Percentiles rank a stretch among this genome's conserved stretches.
phyloP scores from a whole-genome alignment of 106 monocot species.

The Allium sativum region DNA sequence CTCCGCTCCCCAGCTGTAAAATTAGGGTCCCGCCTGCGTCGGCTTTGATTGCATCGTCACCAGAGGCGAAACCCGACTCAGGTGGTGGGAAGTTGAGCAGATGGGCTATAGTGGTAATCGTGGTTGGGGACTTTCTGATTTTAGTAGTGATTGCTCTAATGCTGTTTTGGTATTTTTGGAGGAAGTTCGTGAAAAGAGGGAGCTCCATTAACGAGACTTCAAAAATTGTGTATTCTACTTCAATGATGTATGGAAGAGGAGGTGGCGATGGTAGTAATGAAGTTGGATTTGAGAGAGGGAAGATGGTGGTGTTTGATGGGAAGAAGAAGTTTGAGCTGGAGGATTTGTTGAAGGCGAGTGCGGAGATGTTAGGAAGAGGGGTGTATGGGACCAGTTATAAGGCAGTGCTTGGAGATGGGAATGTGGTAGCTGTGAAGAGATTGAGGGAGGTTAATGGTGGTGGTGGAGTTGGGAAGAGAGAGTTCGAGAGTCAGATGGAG shows the following conservation, averaged over 20 bases:
- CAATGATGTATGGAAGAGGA: not conserved
- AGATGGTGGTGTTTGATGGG: slow-evolving; percentile 62
- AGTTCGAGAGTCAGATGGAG: slow-evolving; percentile 75
- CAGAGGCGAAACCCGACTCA: not conserved
- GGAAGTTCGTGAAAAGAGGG: slow-evolving; percentile 30
- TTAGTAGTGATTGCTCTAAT: slow-evolving; percentile 44
- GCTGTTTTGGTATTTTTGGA: slow-evolving; percentile 89
- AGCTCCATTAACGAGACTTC: slow-evolving; percentile 54
- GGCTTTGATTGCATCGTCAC: slow-evolving; percentile 22
- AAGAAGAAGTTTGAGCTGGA: slow-evolving; percentile 72
- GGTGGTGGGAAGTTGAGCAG: slow-evolving; percentile 35
- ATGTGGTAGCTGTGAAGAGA: slow-evolving; percentile 71
- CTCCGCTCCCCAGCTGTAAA: slow-evolving; percentile 33
- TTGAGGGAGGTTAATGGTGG: slow-evolving; percentile 37
- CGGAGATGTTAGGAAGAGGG: slow-evolving; percentile 88
- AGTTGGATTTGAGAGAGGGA: slow-evolving; percentile 48
- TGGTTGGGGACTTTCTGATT: slow-evolving; percentile 59
- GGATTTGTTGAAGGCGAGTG: slow-evolving; percentile 66
- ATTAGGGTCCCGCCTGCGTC: not conserved
- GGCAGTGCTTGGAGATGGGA: slow-evolving; percentile 69
- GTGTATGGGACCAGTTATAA: slow-evolving; percentile 78
- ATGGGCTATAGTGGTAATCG: slow-evolving; percentile 47
- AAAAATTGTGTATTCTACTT: slow-evolving; percentile 83
- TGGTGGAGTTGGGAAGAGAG: slow-evolving; percentile 26
- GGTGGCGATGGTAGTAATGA: not conserved